Evolutionary conservation across 2,329 filamentous ascomycete genomes (phyloP).

Genomic region (Aspergillus proliferans): DNA sequence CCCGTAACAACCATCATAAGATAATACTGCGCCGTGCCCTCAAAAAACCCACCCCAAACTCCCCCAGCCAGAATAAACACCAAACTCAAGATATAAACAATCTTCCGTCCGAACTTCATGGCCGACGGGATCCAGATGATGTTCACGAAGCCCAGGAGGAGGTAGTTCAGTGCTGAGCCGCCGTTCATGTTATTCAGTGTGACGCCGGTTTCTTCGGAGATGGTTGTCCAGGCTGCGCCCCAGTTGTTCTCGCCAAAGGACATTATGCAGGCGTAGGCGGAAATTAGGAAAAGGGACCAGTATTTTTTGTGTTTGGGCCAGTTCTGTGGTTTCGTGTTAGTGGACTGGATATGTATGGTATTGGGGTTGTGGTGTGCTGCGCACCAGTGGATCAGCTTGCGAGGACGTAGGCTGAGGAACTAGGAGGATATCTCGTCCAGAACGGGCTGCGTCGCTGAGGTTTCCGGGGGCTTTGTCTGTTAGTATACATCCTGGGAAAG

Average conservation of each 20-base stretch:
- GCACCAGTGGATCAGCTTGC: slow-evolving; percentile 24
- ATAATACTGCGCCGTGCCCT: slow-evolving; percentile 25
- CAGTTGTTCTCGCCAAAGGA: slow-evolving; percentile 38
- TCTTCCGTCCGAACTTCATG: slow-evolving; percentile 28
- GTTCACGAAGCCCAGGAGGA: slow-evolving; percentile 37
- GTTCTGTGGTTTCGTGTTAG: slow-evolving; percentile 12
- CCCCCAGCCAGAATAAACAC: slow-evolving; percentile 23
- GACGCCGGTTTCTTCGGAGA: slow-evolving; percentile 35
- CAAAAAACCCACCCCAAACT: slow-evolving; percentile 27
- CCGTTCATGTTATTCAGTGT: slow-evolving; percentile 37
- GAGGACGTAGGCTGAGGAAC: slow-evolving; percentile 28
- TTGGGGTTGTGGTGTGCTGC: neutral
- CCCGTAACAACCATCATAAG: slow-evolving; percentile 25
- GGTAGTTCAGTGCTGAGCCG: slow-evolving; percentile 36
- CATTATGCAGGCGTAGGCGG: slow-evolving; percentile 36
- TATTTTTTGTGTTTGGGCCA: slow-evolving; percentile 35
- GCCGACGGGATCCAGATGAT: slow-evolving; percentile 33
- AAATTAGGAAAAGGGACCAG: slow-evolving; percentile 35
- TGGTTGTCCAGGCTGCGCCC: slow-evolving; percentile 38
- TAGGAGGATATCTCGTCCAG: slow-evolving; percentile 25
- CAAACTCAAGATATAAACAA: slow-evolving; percentile 31
- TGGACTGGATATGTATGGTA: neutral
- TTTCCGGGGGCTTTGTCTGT: slow-evolving; percentile 10
- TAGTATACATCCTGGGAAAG: neutral
- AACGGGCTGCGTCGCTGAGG: slow-evolving; percentile 17